These are phyloP conservation scores for Kodamaea anthophila DNA, from an alignment of 1,139 yeast species.

Conservation along the genomic window DNA sequence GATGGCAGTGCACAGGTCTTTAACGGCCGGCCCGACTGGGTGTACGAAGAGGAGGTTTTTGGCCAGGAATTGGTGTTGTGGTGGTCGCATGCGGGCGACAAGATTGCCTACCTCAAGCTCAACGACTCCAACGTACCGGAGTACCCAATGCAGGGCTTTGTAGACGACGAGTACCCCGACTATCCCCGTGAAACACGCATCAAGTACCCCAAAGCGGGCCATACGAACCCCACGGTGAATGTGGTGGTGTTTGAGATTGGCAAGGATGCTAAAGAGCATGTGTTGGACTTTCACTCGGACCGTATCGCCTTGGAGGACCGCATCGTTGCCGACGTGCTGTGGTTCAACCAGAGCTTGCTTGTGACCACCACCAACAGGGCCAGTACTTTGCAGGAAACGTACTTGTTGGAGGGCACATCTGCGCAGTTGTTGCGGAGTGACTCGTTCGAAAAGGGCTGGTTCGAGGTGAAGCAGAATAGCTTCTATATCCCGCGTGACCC, in stretches of 20 bases:
- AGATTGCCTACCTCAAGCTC: slow-evolving; percentile 41
- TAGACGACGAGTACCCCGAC: slow-evolving; percentile 38
- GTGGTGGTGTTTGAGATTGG: slow-evolving; percentile 30
- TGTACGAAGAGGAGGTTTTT: slow-evolving; percentile 56
- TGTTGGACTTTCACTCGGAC: slow-evolving; percentile 19
- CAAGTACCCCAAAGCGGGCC: slow-evolving; percentile 45
- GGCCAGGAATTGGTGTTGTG: slow-evolving; percentile 45
- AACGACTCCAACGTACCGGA: slow-evolving; percentile 50
- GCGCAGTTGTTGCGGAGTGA: slow-evolving; percentile 33
- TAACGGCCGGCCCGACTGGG: slow-evolving; percentile 60
- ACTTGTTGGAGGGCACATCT: slow-evolving; percentile 29
- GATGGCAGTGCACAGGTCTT: slow-evolving; percentile 48
- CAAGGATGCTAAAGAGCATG: slow-evolving; percentile 9
- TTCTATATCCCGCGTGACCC: slow-evolving; percentile 60
- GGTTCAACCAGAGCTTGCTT: slow-evolving; percentile 32
- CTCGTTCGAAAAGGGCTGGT: slow-evolving; percentile 46
- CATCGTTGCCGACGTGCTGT: slow-evolving; percentile 37
- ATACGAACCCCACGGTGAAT: slow-evolving; percentile 37
- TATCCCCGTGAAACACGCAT: slow-evolving; percentile 35
- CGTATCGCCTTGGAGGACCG: slow-evolving; percentile 19
- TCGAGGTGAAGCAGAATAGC: slow-evolving; percentile 77
- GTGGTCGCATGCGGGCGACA: slow-evolving; percentile 55
- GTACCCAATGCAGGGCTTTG: slow-evolving; percentile 48
- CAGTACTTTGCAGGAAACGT: slow-evolving; percentile 37
- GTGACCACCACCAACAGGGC: slow-evolving; percentile 41